Conservation (phyloP, 345 rosid species). For the Eucalyptus erythrocorys region DNA sequence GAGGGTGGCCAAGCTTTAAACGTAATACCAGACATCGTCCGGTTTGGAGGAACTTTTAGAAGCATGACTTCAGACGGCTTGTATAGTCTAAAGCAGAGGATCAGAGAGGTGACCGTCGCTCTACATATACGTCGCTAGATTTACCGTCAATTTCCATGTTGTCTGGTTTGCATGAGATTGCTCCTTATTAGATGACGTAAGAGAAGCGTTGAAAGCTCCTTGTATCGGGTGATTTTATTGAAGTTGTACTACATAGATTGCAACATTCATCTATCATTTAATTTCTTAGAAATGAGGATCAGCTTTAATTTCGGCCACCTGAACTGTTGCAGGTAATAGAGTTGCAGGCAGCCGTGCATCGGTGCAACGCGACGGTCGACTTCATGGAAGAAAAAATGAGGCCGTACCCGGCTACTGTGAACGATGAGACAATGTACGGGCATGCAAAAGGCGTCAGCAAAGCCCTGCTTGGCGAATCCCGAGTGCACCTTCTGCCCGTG, state of each 20-base stretch:
- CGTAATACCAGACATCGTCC: conserved; percentile 29
- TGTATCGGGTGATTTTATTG: not conserved
- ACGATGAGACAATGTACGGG: conserved; percentile 28
- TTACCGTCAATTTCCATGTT: not conserved
- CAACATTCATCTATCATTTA: not conserved
- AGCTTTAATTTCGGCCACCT: not conserved
- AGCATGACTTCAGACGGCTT: conserved; percentile 34
- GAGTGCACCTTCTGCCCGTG: conserved; percentile 11
- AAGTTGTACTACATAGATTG: not conserved
- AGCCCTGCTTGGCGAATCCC: conserved; percentile 29
- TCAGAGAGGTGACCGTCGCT: conserved; percentile 19
- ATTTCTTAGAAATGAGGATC: not conserved
- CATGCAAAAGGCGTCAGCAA: conserved; percentile 30
- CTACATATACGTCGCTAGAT: not conserved
- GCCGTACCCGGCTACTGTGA: conserved; percentile 34
- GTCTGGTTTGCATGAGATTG: not conserved
- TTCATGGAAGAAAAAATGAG: conserved; percentile 27
- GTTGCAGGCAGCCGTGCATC: conserved; percentile 35
- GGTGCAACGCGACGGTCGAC: conserved; percentile 29
- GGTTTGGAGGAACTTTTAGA: conserved; percentile 38
- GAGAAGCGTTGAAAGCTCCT: not conserved
- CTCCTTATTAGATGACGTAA: not conserved
- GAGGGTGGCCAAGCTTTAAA: conserved; percentile 29
- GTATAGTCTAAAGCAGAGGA: conserved; percentile 19
- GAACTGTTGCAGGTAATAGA: conserved; percentile 13